Evolutionary conservation across 495 filamentous ascomycete species (phyloP), one percentile per base, ranked within the genome.

Genomic region (Lasiosphaeris hirsuta): DNA sequence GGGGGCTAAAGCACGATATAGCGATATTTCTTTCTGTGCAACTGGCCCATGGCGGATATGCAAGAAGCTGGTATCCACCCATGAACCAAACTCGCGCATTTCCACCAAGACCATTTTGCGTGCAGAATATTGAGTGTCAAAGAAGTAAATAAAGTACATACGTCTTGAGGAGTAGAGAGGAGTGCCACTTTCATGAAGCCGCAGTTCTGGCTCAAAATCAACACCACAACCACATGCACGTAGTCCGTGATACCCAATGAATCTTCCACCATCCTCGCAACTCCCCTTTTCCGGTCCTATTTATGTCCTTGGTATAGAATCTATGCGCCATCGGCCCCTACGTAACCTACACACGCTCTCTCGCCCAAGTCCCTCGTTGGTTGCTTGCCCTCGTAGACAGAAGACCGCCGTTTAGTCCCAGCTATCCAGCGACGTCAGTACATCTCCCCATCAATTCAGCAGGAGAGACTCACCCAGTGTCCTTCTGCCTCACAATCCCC

Each of bases 401-500:
- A 30, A 30, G 23, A 30, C 23, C 2, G 23, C 23, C 19, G 10
- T 47, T 65, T 46, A 66, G 39, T 64, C 64, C 64, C 61, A 63
- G 56, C 61, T 66, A 44, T 30, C 23, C 15, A 39, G 4, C 3
- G 0, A 3, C 2, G 51, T 64, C 34, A 66, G 60, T 38, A 33
- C 14, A 4, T 7, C 8, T 38, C 1, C 19, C 3, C 10, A 0
- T 10, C 9, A 4, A 52, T 18, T 10, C 2, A 34, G 15, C 23
- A 7, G 0, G 11, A 3, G 8, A 10, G 15, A 64, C 68, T 58
- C 47, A 70, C 68, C 68, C 68, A 10, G 63, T 64, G 17, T 70
- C 68, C 54, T 70, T 69, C 59, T 70, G 63, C 55, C 68, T 69
- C 18, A 67, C n/a, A 15, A 55, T 68, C 44, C 56, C 85, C 13